These are phyloP conservation scores for Cladophialophora yegresii DNA, from an alignment of 2,329 filamentous ascomycete genomes.

Conservation along the genomic window DNA sequence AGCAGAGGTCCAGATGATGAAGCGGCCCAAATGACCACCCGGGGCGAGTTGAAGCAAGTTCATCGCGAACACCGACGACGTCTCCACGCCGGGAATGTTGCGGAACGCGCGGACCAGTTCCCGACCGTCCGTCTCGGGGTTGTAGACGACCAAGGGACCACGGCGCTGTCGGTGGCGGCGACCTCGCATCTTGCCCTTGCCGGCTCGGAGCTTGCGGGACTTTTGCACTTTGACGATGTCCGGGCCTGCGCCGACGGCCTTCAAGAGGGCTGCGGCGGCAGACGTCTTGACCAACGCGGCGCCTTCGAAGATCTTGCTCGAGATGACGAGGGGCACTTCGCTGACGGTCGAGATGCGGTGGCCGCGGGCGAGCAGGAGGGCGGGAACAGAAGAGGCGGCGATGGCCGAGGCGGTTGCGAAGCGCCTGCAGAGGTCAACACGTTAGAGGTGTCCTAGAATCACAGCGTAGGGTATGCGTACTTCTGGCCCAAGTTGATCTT, in stretches of 20 bases:
- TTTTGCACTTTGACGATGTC: constrained; percentile 95
- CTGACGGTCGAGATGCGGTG: constrained; percentile 91
- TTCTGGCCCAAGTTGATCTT: constrained; percentile 99
- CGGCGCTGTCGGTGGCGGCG: constrained; percentile 97
- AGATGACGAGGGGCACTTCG: constrained; percentile 95
- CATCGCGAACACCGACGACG: constrained; percentile 84
- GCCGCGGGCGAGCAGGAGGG: constrained; percentile 93
- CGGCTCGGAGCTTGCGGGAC: constrained; percentile 94
- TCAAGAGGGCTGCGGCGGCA: constrained; percentile 80
- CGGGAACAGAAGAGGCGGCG: constrained; percentile 90
- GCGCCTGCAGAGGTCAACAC: constrained; percentile 64
- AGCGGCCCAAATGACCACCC: constrained; percentile 97
- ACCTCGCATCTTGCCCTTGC: constrained; percentile 98
- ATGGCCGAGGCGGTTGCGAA: constrained; percentile 97
- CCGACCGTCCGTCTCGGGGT: constrained; percentile 92
- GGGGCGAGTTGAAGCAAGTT: constrained; percentile 99
- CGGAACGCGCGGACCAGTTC: constrained; percentile 92
- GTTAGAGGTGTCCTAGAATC: constrained; percentile 32
- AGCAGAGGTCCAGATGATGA: constrained; percentile 97
- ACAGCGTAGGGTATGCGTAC: constrained; percentile 53
- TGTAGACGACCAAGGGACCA: constrained; percentile 96
- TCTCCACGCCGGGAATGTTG: constrained; percentile 99
- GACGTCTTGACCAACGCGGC: constrained; percentile 84
- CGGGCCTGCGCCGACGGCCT: constrained; percentile 82
- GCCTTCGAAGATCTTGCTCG: constrained; percentile 82